Evolutionary conservation across 176 grass and related monocot species (phyloP).

Genomic region (Zea luxurians): DNA sequence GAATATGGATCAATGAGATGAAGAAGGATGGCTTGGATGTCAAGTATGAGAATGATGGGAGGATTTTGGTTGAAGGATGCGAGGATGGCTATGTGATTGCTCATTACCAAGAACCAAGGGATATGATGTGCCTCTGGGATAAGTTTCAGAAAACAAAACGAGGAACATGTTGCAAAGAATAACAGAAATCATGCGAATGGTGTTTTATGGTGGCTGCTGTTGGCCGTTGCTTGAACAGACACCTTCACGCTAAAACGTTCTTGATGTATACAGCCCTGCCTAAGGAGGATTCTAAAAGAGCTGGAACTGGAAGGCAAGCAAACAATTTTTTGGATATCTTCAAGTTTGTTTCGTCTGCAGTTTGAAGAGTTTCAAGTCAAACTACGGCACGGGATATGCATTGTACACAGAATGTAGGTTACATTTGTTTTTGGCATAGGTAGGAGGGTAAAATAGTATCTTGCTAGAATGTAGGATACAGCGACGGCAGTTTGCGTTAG

Average conservation of each 20-base stretch:
- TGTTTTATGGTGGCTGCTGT: background rate
- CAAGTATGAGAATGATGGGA: conserved; percentile 75
- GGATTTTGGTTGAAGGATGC: conserved; percentile 73
- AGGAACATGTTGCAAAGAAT: conserved; percentile 73
- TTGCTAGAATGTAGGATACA: too few relatives aligned
- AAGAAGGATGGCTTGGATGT: conserved; percentile 71
- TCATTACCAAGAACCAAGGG: conserved; percentile 93
- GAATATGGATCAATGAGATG: conserved; percentile 95
- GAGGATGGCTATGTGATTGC: conserved; percentile 87
- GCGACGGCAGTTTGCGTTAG: too few relatives aligned
- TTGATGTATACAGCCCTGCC: background rate
- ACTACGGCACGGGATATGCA: background rate
- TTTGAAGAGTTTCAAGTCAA: conserved; percentile 10
- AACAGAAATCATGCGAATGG: background rate
- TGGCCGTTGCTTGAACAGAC: conserved; percentile 1
- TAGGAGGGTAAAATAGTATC: conserved; percentile 46
- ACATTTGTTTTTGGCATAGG: conserved; percentile 19
- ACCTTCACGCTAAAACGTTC: background rate
- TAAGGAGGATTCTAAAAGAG: background rate
- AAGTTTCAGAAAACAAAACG: conserved; percentile 72
- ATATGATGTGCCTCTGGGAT: conserved; percentile 96
- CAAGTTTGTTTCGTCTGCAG: background rate
- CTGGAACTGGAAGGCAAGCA: background rate
- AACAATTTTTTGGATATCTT: conserved; percentile 21
- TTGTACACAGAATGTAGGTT: conserved; percentile 30